These are phyloP conservation scores for Carex myosuroides DNA, from an alignment of 176 grass and related monocot species.

Conservation along the genomic window DNA sequence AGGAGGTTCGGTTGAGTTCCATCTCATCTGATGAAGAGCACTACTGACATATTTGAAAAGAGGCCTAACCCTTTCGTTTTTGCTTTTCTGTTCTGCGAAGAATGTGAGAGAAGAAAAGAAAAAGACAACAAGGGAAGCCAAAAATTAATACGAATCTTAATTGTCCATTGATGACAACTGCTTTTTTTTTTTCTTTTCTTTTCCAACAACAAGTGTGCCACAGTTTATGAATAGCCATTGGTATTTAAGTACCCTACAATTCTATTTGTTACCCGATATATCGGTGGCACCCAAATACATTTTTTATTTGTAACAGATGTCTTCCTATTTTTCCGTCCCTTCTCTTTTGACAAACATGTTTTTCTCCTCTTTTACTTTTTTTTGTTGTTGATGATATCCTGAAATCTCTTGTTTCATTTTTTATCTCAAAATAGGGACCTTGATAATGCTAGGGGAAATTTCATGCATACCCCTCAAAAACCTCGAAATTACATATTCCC, in stretches of 20 bases:
- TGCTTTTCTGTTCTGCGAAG: background rate
- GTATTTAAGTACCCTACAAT: background rate
- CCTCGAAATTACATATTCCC: no score
- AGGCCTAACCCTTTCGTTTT: constrained; percentile 3
- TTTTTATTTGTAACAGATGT: no score
- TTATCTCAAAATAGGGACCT: no score
- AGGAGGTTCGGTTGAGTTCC: background rate
- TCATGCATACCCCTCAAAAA: no score
- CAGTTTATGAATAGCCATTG: background rate
- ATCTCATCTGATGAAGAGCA: background rate
- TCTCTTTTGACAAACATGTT: no score
- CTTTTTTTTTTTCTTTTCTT: background rate
- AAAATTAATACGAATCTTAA: background rate
- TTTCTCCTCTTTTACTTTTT: no score
- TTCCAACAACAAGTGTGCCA: background rate
- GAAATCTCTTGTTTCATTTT: no score
- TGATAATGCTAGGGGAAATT: no score
- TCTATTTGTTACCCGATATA: background rate
- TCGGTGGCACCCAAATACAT: background rate
- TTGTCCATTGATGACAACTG: background rate
- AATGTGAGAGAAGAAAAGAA: background rate
- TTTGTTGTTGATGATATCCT: no score
- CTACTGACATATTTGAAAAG: background rate
- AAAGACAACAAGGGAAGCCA: constrained; percentile 10
- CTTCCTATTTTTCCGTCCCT: no score